phyloP scores from a whole-genome alignment of 2,329 filamentous ascomycete genomes.

The Fusarium tupiense region DNA sequence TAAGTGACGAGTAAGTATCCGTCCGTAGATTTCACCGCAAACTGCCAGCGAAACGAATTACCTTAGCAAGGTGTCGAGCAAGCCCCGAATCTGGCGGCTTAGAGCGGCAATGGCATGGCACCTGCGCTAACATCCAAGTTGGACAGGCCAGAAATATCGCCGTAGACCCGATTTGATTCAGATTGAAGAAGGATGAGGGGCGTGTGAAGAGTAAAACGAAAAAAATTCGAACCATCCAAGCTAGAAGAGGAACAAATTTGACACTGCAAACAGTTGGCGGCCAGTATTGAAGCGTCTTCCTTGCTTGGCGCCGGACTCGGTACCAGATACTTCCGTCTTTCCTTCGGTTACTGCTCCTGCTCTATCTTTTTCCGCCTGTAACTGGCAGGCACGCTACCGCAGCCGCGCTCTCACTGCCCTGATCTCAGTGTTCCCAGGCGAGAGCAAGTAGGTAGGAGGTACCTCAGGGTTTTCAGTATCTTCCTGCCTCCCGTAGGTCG shows the following conservation, averaged over 20 bases:
- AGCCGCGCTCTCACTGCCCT: constrained; percentile 29
- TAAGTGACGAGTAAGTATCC: constrained; percentile 33
- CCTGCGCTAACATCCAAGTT: constrained; percentile 36
- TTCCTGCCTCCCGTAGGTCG: constrained; percentile 25
- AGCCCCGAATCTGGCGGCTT: constrained; percentile 41
- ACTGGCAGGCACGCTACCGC: constrained; percentile 27
- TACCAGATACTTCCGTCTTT: constrained; percentile 42
- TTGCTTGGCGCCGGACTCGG: constrained; percentile 36
- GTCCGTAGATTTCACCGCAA: constrained; percentile 32
- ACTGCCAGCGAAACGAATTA: constrained; percentile 23
- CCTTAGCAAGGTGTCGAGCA: neutral
- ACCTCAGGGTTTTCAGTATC: constrained; percentile 23
- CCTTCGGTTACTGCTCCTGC: constrained; percentile 28
- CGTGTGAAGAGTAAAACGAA: constrained; percentile 25
- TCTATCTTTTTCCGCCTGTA: constrained; percentile 36
- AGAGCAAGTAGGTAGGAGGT: constrained; percentile 29
- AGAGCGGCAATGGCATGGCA: constrained; percentile 45
- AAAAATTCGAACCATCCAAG: constrained; percentile 30
- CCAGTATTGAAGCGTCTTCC: constrained; percentile 37
- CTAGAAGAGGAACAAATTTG: constrained; percentile 30
- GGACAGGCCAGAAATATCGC: constrained; percentile 32
- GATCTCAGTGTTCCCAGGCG: constrained; percentile 15
- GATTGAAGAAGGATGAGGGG: constrained; percentile 17
- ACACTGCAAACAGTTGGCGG: constrained; percentile 42
- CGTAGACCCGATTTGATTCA: constrained; percentile 41